Conservation (phyloP, 176 grass and related monocot species). For the Melocanna baccifera region DNA sequence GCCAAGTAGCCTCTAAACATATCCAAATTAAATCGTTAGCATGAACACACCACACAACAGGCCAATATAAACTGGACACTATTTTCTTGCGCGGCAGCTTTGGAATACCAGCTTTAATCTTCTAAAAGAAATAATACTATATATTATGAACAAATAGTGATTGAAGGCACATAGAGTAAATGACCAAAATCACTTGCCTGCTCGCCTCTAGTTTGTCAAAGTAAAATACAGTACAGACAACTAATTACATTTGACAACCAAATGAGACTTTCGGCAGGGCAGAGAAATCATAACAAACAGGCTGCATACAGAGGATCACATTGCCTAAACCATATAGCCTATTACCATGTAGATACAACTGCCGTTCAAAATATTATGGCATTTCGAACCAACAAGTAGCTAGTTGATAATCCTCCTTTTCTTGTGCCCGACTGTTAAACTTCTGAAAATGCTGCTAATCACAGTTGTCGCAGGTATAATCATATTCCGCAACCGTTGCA, state of each 20-base stretch:
- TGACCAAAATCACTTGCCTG: neutral
- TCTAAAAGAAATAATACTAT: neutral
- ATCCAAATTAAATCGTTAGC: no score
- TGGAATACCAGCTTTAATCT: neutral
- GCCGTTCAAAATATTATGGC: constrained; percentile 2
- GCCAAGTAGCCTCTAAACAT: no score
- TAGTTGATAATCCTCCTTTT: neutral
- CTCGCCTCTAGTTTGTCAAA: constrained; percentile 16
- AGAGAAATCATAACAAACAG: constrained; percentile 15
- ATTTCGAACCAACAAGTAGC: neutral
- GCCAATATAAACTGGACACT: no score
- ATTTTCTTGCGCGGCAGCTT: neutral
- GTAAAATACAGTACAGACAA: constrained; percentile 19
- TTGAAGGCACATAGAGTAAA: neutral
- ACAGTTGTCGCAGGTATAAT: neutral
- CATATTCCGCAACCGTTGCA: constrained; percentile 15
- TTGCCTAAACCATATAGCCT: neutral
- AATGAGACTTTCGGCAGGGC: neutral
- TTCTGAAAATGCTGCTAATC: constrained; percentile 24
- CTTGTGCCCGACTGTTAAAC: neutral
- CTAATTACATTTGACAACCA: constrained; percentile 46
- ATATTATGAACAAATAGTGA: neutral
- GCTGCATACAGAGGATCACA: neutral
- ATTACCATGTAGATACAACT: constrained; percentile 2
- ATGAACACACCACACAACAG: neutral